phyloP scores from a whole-genome alignment of 768 basidiomycete species.

The Auriculariales sp. region DNA sequence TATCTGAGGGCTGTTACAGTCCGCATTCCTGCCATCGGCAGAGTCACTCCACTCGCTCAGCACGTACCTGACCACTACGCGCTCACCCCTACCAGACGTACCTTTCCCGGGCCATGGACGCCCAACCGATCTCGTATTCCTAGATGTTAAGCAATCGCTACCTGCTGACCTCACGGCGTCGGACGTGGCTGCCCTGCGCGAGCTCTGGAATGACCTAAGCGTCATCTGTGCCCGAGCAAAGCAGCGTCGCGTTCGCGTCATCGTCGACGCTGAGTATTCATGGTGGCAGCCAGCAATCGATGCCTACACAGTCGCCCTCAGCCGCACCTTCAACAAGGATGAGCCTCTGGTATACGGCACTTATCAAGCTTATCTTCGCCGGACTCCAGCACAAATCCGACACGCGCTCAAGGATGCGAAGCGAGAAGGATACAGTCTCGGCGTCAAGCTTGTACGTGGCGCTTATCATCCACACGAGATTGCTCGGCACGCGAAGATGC shows the following conservation, averaged over 20 bases:
- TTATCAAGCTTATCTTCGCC: constrained; percentile 76
- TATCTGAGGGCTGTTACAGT: constrained; percentile 21
- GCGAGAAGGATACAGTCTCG: constrained; percentile 53
- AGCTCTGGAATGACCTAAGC: constrained; percentile 45
- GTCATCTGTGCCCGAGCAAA: constrained; percentile 51
- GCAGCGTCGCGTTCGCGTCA: constrained; percentile 48
- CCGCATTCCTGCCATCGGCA: constrained; percentile 53
- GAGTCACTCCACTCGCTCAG: constrained; percentile 49
- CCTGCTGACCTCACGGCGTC: constrained; percentile 24
- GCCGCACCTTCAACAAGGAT: constrained; percentile 60
- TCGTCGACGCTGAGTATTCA: constrained; percentile 74
- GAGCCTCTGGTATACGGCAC: constrained; percentile 74
- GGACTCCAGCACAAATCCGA: constrained; percentile 25
- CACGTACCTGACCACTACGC: constrained; percentile 33
- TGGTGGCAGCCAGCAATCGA: constrained; percentile 65
- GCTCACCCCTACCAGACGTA: constrained; percentile 22
- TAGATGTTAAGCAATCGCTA: constrained; percentile 16
- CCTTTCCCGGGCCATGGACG: constrained; percentile 59
- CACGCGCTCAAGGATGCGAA: constrained; percentile 53
- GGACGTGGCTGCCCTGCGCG: constrained; percentile 46
- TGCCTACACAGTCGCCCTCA: constrained; percentile 58
- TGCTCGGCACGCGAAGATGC: constrained; percentile 24
- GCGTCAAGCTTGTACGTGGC: constrained; percentile 85
- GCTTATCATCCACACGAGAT: constrained; percentile 78
- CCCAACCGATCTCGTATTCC: constrained; percentile 40